phyloP scores from a whole-genome alignment of 768 basidiomycete species.

The Serendipita sp. region DNA sequence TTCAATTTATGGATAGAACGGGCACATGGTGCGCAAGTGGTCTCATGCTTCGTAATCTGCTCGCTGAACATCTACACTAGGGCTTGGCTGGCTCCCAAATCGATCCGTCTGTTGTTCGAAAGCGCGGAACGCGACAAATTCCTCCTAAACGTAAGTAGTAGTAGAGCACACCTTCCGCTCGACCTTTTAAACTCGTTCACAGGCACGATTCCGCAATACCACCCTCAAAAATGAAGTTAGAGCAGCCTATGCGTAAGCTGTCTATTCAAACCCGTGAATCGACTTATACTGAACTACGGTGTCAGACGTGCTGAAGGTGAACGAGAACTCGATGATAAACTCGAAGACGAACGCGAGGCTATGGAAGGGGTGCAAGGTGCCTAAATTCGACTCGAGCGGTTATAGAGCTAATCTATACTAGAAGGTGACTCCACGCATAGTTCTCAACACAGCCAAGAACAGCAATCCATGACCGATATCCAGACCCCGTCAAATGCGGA shows the following conservation, averaged over 20 bases:
- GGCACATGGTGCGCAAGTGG: slow-evolving; percentile 35
- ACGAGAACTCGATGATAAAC: background rate
- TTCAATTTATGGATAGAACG: slow-evolving; percentile 64
- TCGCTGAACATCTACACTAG: background rate
- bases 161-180: too few species aligned
- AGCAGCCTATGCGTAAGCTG: background rate
- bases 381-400: background rate
- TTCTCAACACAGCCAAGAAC: too few species aligned
- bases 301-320: background rate
- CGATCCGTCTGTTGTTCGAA: background rate
- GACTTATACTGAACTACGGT: background rate
- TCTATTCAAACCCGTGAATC: background rate
- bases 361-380: background rate
- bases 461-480: too few species aligned
- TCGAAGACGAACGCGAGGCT: background rate
- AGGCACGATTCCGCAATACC: background rate
- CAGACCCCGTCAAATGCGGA: too few species aligned
- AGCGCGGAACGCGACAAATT: background rate
- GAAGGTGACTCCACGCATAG: too few species aligned
- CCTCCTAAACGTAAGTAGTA: background rate
- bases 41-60: background rate
- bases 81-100: slow-evolving; percentile 1
- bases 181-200: background rate
- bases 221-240: background rate
- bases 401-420: too few species aligned